Evolutionary conservation across 177 flowering plant genomes (phyloP).

Genomic region (Tripterygium wilfordii): DNA sequence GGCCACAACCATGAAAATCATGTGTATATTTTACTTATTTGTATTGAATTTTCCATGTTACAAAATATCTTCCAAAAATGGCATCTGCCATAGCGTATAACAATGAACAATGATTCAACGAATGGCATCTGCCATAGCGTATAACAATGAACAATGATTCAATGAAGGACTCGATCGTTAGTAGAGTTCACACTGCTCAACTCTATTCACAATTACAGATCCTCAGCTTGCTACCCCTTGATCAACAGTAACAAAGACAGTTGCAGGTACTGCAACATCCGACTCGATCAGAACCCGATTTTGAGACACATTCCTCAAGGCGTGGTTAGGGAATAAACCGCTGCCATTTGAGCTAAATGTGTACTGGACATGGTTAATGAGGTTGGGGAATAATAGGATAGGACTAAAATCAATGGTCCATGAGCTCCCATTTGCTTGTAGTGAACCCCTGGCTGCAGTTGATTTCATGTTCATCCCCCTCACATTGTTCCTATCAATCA

Average conservation of each 20-base stretch:
- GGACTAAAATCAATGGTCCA: constrained; percentile 69
- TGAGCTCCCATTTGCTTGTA: constrained; percentile 49
- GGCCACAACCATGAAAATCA: too few species aligned
- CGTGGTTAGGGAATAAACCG: constrained; percentile 48
- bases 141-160: too few species aligned
- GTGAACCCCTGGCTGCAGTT: constrained; percentile 50
- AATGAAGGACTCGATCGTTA: too few species aligned
- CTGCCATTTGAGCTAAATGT: constrained; percentile 27
- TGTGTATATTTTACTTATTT: too few species aligned
- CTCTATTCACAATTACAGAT: too few species aligned
- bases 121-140: too few species aligned
- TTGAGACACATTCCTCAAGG: constrained; percentile 40
- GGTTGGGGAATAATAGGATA: constrained; percentile 62
- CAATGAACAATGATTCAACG: too few species aligned
- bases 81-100: too few species aligned
- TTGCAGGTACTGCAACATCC: constrained; percentile 37
- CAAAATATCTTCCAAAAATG: too few species aligned
- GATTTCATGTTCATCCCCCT: constrained; percentile 57
- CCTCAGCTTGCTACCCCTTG: constrained; percentile 32
- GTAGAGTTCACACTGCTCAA: too few species aligned
- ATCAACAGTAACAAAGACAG: constrained; percentile 53
- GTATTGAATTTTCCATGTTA: too few species aligned
- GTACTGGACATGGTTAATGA: constrained; percentile 65
- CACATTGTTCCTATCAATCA: constrained; percentile 68
- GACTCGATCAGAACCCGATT: constrained; percentile 65